These are phyloP conservation scores for Nemania bipapillata DNA, from an alignment of 2,329 filamentous ascomycete genomes.

Conservation along the genomic window DNA sequence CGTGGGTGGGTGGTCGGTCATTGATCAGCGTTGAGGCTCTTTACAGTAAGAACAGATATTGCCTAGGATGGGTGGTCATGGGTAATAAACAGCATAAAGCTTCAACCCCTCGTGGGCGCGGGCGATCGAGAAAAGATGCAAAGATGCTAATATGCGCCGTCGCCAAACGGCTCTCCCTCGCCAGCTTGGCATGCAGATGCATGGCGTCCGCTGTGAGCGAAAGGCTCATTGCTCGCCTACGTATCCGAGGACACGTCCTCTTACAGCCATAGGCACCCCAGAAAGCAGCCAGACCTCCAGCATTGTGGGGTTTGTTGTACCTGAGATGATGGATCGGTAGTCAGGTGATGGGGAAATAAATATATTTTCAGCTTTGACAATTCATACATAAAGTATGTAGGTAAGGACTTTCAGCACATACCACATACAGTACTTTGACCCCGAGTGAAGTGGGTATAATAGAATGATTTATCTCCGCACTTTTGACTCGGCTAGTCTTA, in stretches of 20 bases:
- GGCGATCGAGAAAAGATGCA: neutral
- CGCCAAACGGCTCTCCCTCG: neutral
- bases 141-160: neutral
- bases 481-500: conserved; percentile 2
- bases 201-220: conserved; percentile 6
- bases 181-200: conserved; percentile 19
- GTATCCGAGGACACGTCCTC: neutral
- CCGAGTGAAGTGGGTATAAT: conserved; percentile 4
- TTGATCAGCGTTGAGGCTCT: conserved; percentile 18
- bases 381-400: neutral
- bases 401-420: too few relatives aligned
- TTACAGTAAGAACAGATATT: neutral
- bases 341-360: conserved; percentile 17
- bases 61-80: neutral
- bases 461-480: conserved; percentile 8
- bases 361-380: neutral
- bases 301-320: conserved; percentile 12
- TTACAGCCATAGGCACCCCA: conserved; percentile 9
- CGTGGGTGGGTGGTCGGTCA: neutral
- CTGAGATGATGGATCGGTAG: neutral
- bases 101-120: neutral
- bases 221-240: conserved; percentile 10
- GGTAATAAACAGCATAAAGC: neutral
- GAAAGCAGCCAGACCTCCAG: conserved; percentile 13
- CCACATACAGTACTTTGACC: neutral